phyloP scores from a whole-genome alignment of 768 basidiomycete species.

The Termitomyces titanicus region DNA sequence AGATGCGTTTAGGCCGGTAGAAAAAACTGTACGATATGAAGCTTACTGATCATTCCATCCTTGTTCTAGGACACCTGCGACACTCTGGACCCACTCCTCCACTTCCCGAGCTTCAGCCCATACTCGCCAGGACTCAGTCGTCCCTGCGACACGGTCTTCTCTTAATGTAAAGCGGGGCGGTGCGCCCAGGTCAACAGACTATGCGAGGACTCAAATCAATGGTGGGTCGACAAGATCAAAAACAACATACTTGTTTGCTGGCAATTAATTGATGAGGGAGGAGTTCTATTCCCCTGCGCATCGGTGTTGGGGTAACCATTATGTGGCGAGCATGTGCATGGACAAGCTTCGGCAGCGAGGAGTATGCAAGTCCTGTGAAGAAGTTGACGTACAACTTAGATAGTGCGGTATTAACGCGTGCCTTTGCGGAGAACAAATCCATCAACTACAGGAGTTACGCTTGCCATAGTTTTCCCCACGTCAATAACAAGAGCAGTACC shows the following conservation, averaged over 20 bases:
- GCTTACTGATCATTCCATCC: conserved; percentile 88
- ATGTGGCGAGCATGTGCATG: conserved; percentile 74
- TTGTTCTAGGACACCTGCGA: conserved; percentile 80
- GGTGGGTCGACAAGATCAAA: background rate
- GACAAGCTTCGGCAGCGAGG: conserved; percentile 75
- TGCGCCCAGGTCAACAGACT: conserved; percentile 72
- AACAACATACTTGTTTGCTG: conserved; percentile 59
- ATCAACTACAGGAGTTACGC: conserved; percentile 93
- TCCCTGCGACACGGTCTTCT: conserved; percentile 66
- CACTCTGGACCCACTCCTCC: conserved; percentile 91
- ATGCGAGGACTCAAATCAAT: conserved; percentile 5
- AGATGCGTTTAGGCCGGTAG: background rate
- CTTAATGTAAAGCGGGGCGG: conserved; percentile 68
- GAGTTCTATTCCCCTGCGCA: conserved; percentile 62
- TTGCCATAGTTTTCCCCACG: conserved; percentile 84
- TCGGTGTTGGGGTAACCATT: conserved; percentile 45
- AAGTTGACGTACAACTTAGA: background rate
- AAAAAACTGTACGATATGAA: background rate
- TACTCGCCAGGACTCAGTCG: conserved; percentile 75
- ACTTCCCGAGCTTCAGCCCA: conserved; percentile 84
- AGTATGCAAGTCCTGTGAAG: conserved; percentile 67
- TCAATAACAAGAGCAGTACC: conserved; percentile 97
- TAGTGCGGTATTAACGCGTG: conserved; percentile 19
- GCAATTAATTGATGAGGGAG: conserved; percentile 86
- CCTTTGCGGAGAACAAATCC: conserved; percentile 98